Base-by-base conservation (phyloP, 2,329 filamentous ascomycete species). In the Curvularia sp. region DNA sequence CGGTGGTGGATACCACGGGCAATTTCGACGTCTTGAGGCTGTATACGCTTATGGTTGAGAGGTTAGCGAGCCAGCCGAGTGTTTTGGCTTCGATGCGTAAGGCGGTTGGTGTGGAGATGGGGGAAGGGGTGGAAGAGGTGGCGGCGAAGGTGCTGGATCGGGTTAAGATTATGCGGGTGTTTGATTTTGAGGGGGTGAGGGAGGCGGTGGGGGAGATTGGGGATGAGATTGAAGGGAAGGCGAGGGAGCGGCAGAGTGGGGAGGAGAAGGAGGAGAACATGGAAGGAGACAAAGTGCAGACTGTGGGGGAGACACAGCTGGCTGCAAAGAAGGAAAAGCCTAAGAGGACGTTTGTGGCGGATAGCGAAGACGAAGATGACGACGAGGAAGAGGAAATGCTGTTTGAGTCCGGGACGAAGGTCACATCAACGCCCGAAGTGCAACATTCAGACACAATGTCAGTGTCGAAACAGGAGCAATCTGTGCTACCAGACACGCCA, bases 121-220 rank as follows among this genome's bases (percentile, higher is more conserved):
- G 51, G 42, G n/a, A 9, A 45, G n/a, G 27, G 12, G 32, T 53
- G 4, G 71, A 77, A 36, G 59, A 74, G n/a, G 56, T 70, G 15
- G 77, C 79, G 9, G 69, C 74, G 2, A 64, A 61, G 18, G 55
- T 78, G 4, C 73, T 84, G 0, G 80, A 80, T 25, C 67, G 79
- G 1, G 74, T 84, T 3, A 78, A 76, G 59, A 80, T 84, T 27
- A 81, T 82, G 76, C 77, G 82, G 4, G 79, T 82, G 0, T 84
- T 84, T 62, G 81, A 84, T 62, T 76, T 81, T 38, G 74, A 78
- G 8, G 82, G 82, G 0, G 61, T 84, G 25, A 69, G 74, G 9
- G 82, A 84, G 60, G 79, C 79, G 9, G 59, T 83, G 3, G 66
- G 64, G 0, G 82, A 84, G 65, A 59, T 83, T 34, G 66, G 74